phyloP scores from a whole-genome alignment of 371 early-diverging fungal genomes.

The Lichtheimia ramosa region DNA sequence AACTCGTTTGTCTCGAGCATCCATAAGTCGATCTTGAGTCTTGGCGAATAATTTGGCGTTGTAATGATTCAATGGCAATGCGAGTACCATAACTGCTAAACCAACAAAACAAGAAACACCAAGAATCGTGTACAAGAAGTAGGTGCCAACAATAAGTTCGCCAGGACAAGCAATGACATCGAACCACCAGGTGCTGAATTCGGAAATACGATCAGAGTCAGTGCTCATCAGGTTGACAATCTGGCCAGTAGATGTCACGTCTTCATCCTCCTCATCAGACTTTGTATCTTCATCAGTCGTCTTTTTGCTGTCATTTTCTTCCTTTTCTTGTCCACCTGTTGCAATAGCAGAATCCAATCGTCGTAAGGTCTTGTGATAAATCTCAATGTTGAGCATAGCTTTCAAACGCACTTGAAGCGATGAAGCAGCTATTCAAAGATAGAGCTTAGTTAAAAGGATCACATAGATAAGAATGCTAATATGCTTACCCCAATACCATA shows the following conservation, averaged over 20 bases:
- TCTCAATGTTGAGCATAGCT: conserved; percentile 55
- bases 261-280: conserved; percentile 29
- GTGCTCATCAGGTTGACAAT: conserved; percentile 89
- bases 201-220: conserved; percentile 70
- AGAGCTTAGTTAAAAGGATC: background rate
- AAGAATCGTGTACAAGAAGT: conserved; percentile 62
- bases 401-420: conserved; percentile 48
- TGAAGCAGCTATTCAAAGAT: conserved; percentile 20
- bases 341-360: conserved; percentile 40
- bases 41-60: conserved; percentile 52
- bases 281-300: conserved; percentile 11
- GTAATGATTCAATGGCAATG: conserved; percentile 53
- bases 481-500: conserved; percentile 51
- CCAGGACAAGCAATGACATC: conserved; percentile 54
- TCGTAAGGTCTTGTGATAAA: conserved; percentile 59
- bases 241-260: conserved; percentile 61
- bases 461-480: background rate
- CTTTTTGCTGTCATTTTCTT: conserved; percentile 4
- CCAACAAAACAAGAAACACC: conserved; percentile 71
- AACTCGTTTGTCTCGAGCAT: conserved; percentile 56
- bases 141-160: conserved; percentile 59
- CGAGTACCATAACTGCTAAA: conserved; percentile 54
- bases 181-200: conserved; percentile 56
- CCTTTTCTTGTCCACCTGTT: conserved; percentile 20
- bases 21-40: conserved; percentile 53